phyloP scores from a whole-genome alignment of 2,329 filamentous ascomycete genomes.

The Alternaria arbusti region DNA sequence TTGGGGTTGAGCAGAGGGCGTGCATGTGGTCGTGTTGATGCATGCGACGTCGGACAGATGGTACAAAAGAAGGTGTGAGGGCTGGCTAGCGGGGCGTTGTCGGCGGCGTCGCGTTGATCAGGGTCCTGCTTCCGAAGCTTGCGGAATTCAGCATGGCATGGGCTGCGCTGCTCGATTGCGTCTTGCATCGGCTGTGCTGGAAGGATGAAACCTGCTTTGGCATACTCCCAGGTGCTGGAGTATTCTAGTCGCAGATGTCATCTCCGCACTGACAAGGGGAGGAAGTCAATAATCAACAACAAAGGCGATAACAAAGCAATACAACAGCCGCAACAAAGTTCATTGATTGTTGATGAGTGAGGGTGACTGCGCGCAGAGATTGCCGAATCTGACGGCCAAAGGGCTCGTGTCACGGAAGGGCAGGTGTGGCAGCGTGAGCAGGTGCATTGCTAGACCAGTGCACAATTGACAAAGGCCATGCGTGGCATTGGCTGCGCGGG shows the following conservation, averaged over 20 bases:
- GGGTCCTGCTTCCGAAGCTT: conserved; percentile 9
- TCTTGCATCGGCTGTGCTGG: conserved; percentile 5
- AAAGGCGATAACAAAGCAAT: background rate
- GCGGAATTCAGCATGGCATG: background rate
- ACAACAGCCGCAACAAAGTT: background rate
- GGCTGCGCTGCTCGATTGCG: conserved; percentile 4
- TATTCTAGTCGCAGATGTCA: conserved; percentile 1
- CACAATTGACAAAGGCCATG: conserved; percentile 22
- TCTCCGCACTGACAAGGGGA: conserved; percentile 14
- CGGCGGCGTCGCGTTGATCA: conserved; percentile 9
- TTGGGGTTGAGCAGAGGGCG: background rate
- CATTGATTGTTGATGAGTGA: background rate
- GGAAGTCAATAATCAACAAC: background rate
- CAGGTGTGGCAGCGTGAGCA: background rate
- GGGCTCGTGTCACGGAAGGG: background rate
- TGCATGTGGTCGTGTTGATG: conserved; percentile 21
- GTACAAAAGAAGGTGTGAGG: conserved; percentile 1
- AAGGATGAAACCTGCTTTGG: conserved; percentile 14
- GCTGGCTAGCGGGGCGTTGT: conserved; percentile 4
- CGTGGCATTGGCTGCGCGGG: conserved; percentile 22
- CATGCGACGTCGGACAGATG: conserved; percentile 11
- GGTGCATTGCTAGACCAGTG: background rate
- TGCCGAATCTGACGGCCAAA: background rate
- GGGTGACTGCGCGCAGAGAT: background rate
- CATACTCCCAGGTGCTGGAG: background rate